A percentile compares a stretch with the other conserved stretches of the same genome.
phyloP scores from a whole-genome alignment of 352 stramenopile genomes.

The Plasmopara viticola region DNA sequence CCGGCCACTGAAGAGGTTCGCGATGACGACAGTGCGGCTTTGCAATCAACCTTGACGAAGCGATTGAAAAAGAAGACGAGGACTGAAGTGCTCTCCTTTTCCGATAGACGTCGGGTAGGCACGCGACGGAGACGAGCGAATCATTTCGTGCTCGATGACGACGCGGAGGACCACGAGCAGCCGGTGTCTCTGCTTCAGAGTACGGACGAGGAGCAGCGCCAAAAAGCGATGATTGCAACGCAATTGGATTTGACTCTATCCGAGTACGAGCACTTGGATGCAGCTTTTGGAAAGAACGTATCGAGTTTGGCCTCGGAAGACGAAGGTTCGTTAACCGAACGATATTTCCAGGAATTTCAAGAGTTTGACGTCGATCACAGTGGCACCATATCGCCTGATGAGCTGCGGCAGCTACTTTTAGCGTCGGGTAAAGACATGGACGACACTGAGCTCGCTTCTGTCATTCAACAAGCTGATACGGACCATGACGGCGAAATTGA shows the following conservation, averaged over 20 bases:
- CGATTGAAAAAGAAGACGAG: slow-evolving; percentile 10
- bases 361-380: slow-evolving; percentile 76
- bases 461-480: slow-evolving; percentile 61
- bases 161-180: slow-evolving; percentile 22
- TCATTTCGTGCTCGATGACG: slow-evolving; percentile 29
- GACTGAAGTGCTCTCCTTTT: slow-evolving; percentile 7
- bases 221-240: slow-evolving; percentile 40
- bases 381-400: slow-evolving; percentile 61
- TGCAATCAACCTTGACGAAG: slow-evolving; percentile 11
- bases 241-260: slow-evolving; percentile 64
- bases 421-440: slow-evolving; percentile 71
- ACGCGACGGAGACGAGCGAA: slow-evolving; percentile 13
- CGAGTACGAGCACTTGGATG: slow-evolving; percentile 62
- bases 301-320: slow-evolving; percentile 8
- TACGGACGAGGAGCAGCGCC: slow-evolving; percentile 41
- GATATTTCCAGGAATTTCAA: slow-evolving; percentile 58
- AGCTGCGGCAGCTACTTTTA: slow-evolving; percentile 51
- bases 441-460: slow-evolving; percentile 53
- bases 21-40: slow-evolving; percentile 6
- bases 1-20: slow-evolving; percentile 18
- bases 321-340: slow-evolving; percentile 28
- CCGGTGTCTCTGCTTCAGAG: slow-evolving; percentile 27
- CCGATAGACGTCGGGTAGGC: slow-evolving; percentile 4
- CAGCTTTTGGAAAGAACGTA: slow-evolving; percentile 34
- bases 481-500: slow-evolving; percentile 74